Evolutionary conservation across 2,329 filamentous ascomycete species (phyloP), one percentile per base, ranked within the genome.

Genomic region (Claviceps africana): DNA sequence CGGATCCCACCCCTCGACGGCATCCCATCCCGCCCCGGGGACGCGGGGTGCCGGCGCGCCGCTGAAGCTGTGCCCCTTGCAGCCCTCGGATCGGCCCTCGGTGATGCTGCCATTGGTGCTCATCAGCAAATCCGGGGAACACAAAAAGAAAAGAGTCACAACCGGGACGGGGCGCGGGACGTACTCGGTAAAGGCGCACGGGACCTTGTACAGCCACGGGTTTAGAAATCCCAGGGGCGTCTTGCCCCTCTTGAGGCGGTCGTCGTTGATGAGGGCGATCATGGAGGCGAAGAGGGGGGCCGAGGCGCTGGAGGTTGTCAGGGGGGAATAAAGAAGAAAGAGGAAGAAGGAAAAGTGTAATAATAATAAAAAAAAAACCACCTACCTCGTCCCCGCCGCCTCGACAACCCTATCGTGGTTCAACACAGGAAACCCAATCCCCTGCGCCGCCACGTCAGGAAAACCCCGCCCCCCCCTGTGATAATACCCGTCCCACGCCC

Each of bases 251-350:
- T 73, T 67, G 47, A 85, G 65, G 33, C 81, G 71, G 22, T 77
- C 75, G 54, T 82, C 78, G 60, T 87, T 87, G 49, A 88, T 64
- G 39, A 85, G 72, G 1, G 77, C 73, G 48, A 88, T 68, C 56
- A 88, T 73, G 15, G 74, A 75, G 0, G 82, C 81, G 48, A 83
- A 75, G 0, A 81, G 69, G 0, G 85, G 85, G 0, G 78, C 69
- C 2, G 83, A 75, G 0, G 82, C 82, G 52, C 71, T 74, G 47
- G 22, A 15, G 10, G 13, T 9, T 31, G 33, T 17, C 33, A 15
- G 17, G 3, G 33, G 33, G 17, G 33, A 5, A 17, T 7, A 7
- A 17, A 3, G 5, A 37, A 15, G 17, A 37, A 37, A 37, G 7
- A 4, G 7, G 17, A 17, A 37, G 17, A 17, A 37, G 17, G 7